Percentiles rank a stretch among this genome's conserved stretches.
phyloP scores from a whole-genome alignment of 2,329 filamentous ascomycete species.

The Aspergillus pseudoglaucus region DNA sequence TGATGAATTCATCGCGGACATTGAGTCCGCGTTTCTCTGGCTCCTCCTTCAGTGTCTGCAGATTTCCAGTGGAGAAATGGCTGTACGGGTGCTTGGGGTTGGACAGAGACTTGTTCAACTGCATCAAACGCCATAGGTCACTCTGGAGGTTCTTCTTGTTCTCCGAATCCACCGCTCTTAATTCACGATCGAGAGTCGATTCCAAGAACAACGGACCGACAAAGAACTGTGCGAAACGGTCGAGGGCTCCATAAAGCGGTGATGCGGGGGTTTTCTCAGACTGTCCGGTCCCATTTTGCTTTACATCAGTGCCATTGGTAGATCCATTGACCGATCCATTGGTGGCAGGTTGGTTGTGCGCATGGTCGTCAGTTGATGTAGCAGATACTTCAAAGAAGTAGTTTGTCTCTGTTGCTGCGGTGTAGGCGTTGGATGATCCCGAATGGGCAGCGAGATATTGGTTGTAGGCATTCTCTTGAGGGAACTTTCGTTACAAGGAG shows the following conservation, averaged over 20 bases:
- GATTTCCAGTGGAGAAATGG: conserved; percentile 86
- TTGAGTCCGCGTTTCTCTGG: conserved; percentile 75
- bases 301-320: conserved; percentile 14
- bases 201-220: conserved; percentile 79
- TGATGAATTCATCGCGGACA: conserved; percentile 84
- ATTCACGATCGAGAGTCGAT: conserved; percentile 77
- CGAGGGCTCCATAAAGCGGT: conserved; percentile 74
- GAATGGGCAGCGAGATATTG: conserved; percentile 87
- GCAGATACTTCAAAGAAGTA: conserved; percentile 96
- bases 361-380: conserved; percentile 47
- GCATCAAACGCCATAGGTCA: conserved; percentile 79
- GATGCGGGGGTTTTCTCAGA: conserved; percentile 29
- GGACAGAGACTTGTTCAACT: conserved; percentile 81
- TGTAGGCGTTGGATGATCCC: conserved; percentile 92
- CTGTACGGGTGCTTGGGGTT: conserved; percentile 83
- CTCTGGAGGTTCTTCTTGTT: conserved; percentile 97
- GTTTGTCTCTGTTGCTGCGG: conserved; percentile 86
- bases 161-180: conserved; percentile 86
- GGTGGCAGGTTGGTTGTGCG: conserved; percentile 24
- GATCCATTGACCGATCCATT: conserved; percentile 20
- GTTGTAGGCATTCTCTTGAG: conserved; percentile 90
- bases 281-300: conserved; percentile 9
- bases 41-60: conserved; percentile 75
- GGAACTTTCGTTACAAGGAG: conserved; percentile 53
- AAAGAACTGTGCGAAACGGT: conserved; percentile 92